Percentiles rank a stretch among this genome's conserved stretches.
Evolutionary conservation across 441 rosid genomes (phyloP).

Genomic region (Kokia cookei): DNA sequence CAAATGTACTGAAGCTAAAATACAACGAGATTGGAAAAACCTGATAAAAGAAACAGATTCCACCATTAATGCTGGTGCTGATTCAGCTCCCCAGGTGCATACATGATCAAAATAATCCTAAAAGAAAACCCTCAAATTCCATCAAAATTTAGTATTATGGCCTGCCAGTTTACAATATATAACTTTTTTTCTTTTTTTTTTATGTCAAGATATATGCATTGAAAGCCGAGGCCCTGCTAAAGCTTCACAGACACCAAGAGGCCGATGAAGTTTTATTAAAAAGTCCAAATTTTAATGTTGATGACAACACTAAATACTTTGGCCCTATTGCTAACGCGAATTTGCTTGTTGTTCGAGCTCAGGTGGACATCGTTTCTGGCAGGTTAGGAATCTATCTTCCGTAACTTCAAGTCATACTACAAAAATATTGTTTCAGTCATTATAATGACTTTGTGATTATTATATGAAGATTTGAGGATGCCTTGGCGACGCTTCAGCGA

Average conservation of each 20-base stretch:
- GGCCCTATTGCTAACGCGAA: conserved; percentile 74
- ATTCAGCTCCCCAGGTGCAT: conserved; percentile 75
- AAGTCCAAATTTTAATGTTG: conserved; percentile 56
- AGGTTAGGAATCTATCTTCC: conserved; percentile 41
- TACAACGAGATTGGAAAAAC: conserved; percentile 65
- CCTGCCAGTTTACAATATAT: background rate
- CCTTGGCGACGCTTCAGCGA: conserved; percentile 50
- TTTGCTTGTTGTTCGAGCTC: conserved; percentile 72
- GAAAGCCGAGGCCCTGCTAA: conserved; percentile 86
- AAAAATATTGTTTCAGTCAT: background rate
- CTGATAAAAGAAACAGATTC: conserved; percentile 45
- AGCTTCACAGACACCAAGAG: conserved; percentile 68
- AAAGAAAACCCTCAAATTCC: background rate
- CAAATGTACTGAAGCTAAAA: conserved; percentile 68
- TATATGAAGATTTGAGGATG: conserved; percentile 65
- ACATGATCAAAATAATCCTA: background rate
- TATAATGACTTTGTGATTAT: background rate
- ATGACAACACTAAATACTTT: conserved; percentile 57
- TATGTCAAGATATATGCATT: conserved; percentile 55
- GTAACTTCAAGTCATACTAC: background rate
- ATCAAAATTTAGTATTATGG: background rate
- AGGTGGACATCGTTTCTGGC: conserved; percentile 73
- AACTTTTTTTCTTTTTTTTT: background rate
- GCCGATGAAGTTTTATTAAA: conserved; percentile 52
- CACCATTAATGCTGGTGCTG: conserved; percentile 67